Evolutionary conservation across 495 filamentous ascomycete genomes (phyloP).

Genomic region (Aspergillus haitiensis): DNA sequence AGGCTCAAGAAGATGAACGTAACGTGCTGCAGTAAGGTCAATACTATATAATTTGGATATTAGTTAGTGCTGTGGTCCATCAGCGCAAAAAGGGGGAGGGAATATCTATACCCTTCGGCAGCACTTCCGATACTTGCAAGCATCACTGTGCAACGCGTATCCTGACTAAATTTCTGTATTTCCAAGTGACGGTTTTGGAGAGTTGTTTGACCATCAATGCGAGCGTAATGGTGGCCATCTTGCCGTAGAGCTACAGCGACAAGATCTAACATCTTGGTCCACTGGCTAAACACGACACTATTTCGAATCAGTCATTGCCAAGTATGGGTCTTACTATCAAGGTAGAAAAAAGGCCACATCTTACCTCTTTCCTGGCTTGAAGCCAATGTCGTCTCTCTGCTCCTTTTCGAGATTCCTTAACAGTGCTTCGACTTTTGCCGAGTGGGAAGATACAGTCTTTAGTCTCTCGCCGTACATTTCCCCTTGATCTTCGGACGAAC

Average conservation of each 20-base stretch:
- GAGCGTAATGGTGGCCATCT: background rate
- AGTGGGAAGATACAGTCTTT: background rate
- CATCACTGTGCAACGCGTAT: constrained; percentile 1
- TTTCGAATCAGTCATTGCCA: background rate
- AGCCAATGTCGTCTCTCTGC: background rate
- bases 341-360: background rate
- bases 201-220: background rate
- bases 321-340: too few species aligned
- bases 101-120: background rate
- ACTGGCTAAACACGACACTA: constrained; percentile 1
- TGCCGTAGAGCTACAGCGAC: background rate
- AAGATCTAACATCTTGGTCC: constrained; percentile 3
- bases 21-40: background rate
- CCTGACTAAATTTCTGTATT: background rate
- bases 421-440: background rate
- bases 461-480: background rate
- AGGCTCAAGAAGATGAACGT: constrained; percentile 2
- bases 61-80: background rate
- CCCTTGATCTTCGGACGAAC: background rate
- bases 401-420: background rate
- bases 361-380: background rate
- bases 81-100: background rate
- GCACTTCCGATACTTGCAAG: constrained; percentile 9
- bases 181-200: background rate
- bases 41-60: background rate